Conservation (phyloP, 2,329 filamentous ascomycete species). For the Phaeosphaeria sp. region DNA sequence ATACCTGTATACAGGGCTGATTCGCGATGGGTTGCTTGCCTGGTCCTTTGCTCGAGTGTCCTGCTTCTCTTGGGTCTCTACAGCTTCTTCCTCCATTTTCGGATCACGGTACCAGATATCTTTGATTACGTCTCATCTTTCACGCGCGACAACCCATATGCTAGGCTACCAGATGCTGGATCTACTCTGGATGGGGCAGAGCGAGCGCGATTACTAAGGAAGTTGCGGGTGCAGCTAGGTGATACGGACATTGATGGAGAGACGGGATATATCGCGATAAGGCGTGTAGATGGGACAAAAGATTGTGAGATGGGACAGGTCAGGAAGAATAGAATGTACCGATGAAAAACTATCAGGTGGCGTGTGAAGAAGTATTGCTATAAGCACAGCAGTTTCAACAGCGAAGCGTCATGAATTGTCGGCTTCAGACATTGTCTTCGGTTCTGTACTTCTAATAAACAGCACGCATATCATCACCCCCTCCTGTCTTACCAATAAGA, state of each 20-base stretch:
- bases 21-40: slow-evolving; percentile 2
- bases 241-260: slow-evolving; percentile 1
- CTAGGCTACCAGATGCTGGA: slow-evolving; percentile 5
- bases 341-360: too few relatives aligned
- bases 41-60: slow-evolving; percentile 5
- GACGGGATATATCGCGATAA: slow-evolving; percentile 2
- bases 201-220: slow-evolving; percentile 6
- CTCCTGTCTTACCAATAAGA: too few relatives aligned
- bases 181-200: slow-evolving; percentile 5
- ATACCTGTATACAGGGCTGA: slow-evolving; percentile 4
- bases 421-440: too few relatives aligned
- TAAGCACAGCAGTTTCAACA: too few relatives aligned
- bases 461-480: too few relatives aligned
- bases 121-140: slow-evolving; percentile 12
- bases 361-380: too few relatives aligned
- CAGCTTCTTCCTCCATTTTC: slow-evolving; percentile 2
- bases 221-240: slow-evolving; percentile 4
- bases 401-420: too few relatives aligned
- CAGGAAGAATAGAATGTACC: too few relatives aligned
- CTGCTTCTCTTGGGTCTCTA: slow-evolving; percentile 6
- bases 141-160: slow-evolving; percentile 12
- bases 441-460: too few relatives aligned
- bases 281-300: background rate
- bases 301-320: too few relatives aligned
- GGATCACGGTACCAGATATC: slow-evolving; percentile 6